Conservation (phyloP, 257 asterid genomes). For the Eustoma russellianum region DNA sequence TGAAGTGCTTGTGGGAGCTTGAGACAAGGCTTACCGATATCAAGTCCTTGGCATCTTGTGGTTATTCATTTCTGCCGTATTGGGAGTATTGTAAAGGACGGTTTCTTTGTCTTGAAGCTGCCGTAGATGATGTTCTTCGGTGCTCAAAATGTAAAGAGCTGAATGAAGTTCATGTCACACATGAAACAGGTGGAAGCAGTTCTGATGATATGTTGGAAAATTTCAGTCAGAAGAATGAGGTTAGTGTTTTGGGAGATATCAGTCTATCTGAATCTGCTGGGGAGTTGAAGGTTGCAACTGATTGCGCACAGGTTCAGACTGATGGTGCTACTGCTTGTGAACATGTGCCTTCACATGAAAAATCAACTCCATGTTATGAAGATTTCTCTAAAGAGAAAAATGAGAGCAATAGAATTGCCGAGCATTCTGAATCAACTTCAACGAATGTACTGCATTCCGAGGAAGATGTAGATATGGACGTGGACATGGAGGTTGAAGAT, state of each 20-base stretch:
- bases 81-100: constrained; percentile 70
- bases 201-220: constrained; percentile 18
- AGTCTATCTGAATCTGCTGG: constrained; percentile 19
- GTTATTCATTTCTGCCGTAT: constrained; percentile 56
- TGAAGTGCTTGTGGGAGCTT: constrained; percentile 45
- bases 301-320: constrained; percentile 22
- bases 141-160: constrained; percentile 21
- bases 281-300: constrained; percentile 6
- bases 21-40: constrained; percentile 74
- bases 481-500: constrained; percentile 98
- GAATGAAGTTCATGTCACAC: constrained; percentile 27
- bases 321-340: constrained; percentile 18
- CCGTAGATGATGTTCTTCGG: constrained; percentile 23
- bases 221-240: constrained; percentile 23
- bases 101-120: constrained; percentile 52
- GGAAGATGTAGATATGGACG: constrained; percentile 91
- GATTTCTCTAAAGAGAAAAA: constrained; percentile 18
- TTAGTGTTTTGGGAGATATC: constrained; percentile 15
- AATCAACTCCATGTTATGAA: constrained; percentile 11
- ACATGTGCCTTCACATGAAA: constrained; percentile 12
- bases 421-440: constrained; percentile 25
- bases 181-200: constrained; percentile 21
- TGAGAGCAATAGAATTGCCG: constrained; percentile 24
- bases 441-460: constrained; percentile 25
- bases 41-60: constrained; percentile 59